Evolutionary conservation across 2,329 filamentous ascomycete genomes (phyloP).

Genomic region (Fusarium torulosum): DNA sequence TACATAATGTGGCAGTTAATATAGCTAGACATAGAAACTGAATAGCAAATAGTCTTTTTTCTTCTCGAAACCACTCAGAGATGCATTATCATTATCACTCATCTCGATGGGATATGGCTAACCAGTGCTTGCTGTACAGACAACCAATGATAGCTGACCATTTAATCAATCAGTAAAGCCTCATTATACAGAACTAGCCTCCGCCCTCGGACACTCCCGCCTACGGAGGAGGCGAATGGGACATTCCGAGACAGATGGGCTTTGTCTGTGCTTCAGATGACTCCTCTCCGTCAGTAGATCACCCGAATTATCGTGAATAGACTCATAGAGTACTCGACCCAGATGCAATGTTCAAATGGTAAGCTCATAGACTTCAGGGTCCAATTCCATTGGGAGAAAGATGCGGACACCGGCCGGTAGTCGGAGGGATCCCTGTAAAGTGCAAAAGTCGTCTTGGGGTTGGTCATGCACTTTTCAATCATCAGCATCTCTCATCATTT

Average conservation of each 20-base stretch:
- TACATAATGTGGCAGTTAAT: conserved; percentile 21
- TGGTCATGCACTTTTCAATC: conserved; percentile 33
- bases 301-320: conserved; percentile 10
- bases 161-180: conserved; percentile 47
- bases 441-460: conserved; percentile 9
- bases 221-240: conserved; percentile 35
- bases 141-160: conserved; percentile 34
- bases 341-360: conserved; percentile 37
- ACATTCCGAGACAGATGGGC: conserved; percentile 8
- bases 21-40: conserved; percentile 25
- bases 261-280: conserved; percentile 8
- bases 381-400: conserved; percentile 7
- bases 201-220: conserved; percentile 36
- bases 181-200: conserved; percentile 27
- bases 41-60: not conserved
- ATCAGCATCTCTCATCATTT: conserved; percentile 33
- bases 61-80: not conserved
- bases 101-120: not conserved
- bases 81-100: not conserved
- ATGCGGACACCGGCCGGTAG: conserved; percentile 47
- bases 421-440: conserved; percentile 40
- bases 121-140: not conserved
- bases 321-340: not conserved
- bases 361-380: conserved; percentile 27
- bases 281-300: conserved; percentile 5